Evolutionary conservation across 169 alveolate genomes (phyloP).

Genomic region (Plasmodium cynomolgi): DNA sequence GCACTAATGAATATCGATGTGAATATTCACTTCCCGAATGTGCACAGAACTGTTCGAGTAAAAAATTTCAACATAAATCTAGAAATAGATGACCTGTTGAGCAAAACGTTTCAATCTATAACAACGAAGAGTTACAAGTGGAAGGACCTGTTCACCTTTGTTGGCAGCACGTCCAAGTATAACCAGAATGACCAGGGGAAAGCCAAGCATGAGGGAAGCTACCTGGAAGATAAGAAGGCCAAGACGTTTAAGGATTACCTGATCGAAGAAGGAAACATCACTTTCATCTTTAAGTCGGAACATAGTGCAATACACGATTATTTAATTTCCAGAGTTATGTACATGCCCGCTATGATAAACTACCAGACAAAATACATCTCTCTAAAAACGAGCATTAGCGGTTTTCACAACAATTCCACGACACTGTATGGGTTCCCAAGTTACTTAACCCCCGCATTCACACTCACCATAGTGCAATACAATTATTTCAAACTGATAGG

Average conservation of each 20-base stretch:
- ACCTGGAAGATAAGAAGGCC: neutral
- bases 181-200: neutral
- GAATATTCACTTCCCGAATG: conserved; percentile 35
- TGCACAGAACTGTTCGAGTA: conserved; percentile 39
- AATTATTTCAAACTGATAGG: conserved; percentile 39
- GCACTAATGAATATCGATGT: conserved; percentile 15
- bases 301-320: conserved; percentile 46
- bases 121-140: conserved; percentile 35
- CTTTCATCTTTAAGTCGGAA: conserved; percentile 41
- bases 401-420: conserved; percentile 24
- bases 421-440: conserved; percentile 58
- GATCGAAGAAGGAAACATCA: conserved; percentile 13
- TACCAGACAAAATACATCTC: conserved; percentile 59
- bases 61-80: conserved; percentile 52
- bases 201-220: neutral
- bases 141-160: conserved; percentile 32
- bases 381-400: conserved; percentile 21
- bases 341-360: conserved; percentile 56
- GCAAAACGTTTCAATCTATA: conserved; percentile 27
- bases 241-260: conserved; percentile 18
- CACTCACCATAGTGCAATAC: conserved; percentile 53
- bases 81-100: conserved; percentile 31
- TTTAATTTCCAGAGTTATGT: conserved; percentile 20
- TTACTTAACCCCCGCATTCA: conserved; percentile 41
- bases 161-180: neutral